These are phyloP conservation scores for Arthromyces matolae DNA, from an alignment of 768 basidiomycete genomes.

Conservation along the genomic window DNA sequence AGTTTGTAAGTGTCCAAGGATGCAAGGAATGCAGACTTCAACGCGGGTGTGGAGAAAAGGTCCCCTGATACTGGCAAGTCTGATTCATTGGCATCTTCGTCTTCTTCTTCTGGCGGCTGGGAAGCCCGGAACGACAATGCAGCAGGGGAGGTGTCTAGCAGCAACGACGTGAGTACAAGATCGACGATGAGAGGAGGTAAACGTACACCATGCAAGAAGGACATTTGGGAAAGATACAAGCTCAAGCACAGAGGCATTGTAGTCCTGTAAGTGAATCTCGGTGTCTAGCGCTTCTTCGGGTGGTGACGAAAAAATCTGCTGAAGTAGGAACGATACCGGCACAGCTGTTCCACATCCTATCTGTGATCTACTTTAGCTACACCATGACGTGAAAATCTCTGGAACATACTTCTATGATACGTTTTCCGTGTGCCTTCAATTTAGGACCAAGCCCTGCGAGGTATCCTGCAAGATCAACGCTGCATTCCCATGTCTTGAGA, in stretches of 20 bases:
- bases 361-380: slow-evolving; percentile 33
- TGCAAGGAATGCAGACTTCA: slow-evolving; percentile 59
- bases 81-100: slow-evolving; percentile 22
- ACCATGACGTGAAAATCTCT: no score
- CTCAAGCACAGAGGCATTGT: slow-evolving; percentile 77
- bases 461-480: slow-evolving; percentile 78
- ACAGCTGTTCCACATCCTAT: slow-evolving; percentile 92
- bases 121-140: slow-evolving; percentile 41
- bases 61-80: slow-evolving; percentile 28
- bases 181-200: background rate
- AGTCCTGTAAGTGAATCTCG: slow-evolving; percentile 83
- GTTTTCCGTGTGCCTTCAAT: slow-evolving; percentile 39
- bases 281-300: slow-evolving; percentile 25
- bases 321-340: slow-evolving; percentile 73
- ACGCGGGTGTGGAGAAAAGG: slow-evolving; percentile 58
- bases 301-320: slow-evolving; percentile 45
- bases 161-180: no score
- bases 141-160: slow-evolving; percentile 58
- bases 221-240: slow-evolving; percentile 80
- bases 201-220: slow-evolving; percentile 78
- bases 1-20: slow-evolving; percentile 56
- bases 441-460: slow-evolving; percentile 35
- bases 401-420: slow-evolving; percentile 79
- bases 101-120: slow-evolving; percentile 2
- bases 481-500: slow-evolving; percentile 97